Percentiles rank a stretch among this genome's conserved stretches.
Evolutionary conservation across 2,329 filamentous ascomycete genomes (phyloP).

Genomic region (Tolypocladium guangdongense): DNA sequence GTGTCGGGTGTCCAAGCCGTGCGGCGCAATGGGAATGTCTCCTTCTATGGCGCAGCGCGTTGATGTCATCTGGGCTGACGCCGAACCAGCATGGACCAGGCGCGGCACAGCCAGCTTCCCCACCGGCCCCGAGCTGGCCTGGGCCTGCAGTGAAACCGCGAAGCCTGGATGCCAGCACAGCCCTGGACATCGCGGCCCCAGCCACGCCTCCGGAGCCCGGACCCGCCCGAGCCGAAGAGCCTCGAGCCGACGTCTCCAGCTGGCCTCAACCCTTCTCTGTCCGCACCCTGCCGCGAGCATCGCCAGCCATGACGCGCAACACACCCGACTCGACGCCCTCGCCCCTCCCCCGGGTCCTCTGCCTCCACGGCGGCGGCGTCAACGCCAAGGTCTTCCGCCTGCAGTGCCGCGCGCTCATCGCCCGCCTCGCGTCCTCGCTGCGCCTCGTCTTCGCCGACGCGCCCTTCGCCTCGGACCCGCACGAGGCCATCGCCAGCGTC

Average conservation of each 20-base stretch:
- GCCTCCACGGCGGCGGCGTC: slow-evolving; percentile 70
- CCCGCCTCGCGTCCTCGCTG: slow-evolving; percentile 43
- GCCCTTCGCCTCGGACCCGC: slow-evolving; percentile 51
- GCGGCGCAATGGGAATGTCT: too few species aligned
- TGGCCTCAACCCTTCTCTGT: too few species aligned
- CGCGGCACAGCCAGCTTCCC: too few species aligned
- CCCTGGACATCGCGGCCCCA: too few species aligned
- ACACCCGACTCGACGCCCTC: slow-evolving; percentile 3
- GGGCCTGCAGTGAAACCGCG: neutral
- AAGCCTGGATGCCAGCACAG: too few species aligned
- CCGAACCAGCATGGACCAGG: neutral
- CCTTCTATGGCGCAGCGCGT: neutral
- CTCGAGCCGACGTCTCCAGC: too few species aligned
- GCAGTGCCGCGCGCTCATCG: slow-evolving; percentile 49
- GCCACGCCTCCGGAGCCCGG: too few species aligned
- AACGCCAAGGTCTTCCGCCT: slow-evolving; percentile 58
- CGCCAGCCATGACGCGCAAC: neutral
- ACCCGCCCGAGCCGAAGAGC: too few species aligned
- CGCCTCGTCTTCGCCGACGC: slow-evolving; percentile 64
- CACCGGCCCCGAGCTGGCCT: too few species aligned
- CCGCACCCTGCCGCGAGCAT: too few species aligned
- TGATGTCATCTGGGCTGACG: neutral
- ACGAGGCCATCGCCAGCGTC: slow-evolving; percentile 51
- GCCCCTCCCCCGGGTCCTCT: slow-evolving; percentile 56
- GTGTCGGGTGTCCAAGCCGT: too few species aligned